Base-by-base conservation (phyloP, 2,329 filamentous ascomycete genomes). In the Xylaria arbuscula region DNA sequence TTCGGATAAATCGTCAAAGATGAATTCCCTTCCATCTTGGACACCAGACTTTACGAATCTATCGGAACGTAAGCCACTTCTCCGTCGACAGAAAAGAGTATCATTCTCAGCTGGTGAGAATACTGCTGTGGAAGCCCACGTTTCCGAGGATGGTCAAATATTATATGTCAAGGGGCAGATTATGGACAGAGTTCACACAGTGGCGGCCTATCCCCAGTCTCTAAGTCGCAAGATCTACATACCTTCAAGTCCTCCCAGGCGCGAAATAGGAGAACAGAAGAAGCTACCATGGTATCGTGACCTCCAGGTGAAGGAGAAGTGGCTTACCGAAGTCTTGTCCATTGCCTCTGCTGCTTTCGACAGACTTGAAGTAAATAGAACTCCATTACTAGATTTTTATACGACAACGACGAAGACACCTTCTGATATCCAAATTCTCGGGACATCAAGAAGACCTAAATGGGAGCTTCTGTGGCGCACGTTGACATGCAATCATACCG, bases 381-480 rank as follows among this genome's bases (percentile, higher is more conserved):
- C 9, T 17, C 56, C 42, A 15, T 38, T 59, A 3, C 17, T 48
- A 15, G n/a, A 38, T 38, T 59, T 59, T 34, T 59, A 38, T 36
- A 38, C 28, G 42, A 22, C 42, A 11, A n/a, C n/a, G n/a, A 59
- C 42, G 17, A 50, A 38, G 15, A 28, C 42, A 3, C 36, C 10
- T 15, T 17, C 7, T 15, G 17, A 2, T 22, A 19, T 59, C 36
- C 42, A 59, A 38, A 17, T 59, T 13, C 24, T 60, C 7, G 57
- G 47, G 2, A 51, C 24, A 15, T 11, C 45, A n/a, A 53, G 47
- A 34, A 61, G 47, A 13, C 36, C 47, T 13, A 34, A 61, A 22
- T 42, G 36, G 47, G 58, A 61, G 47, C 32, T 61, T 40, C 34
- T 42, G 32, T 53, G 36, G 58, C 58, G 47, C 58, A 53, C 47